Evolutionary conservation across 2,329 filamentous ascomycete species (phyloP).

Genomic region (Colletotrichum tofieldiae): DNA sequence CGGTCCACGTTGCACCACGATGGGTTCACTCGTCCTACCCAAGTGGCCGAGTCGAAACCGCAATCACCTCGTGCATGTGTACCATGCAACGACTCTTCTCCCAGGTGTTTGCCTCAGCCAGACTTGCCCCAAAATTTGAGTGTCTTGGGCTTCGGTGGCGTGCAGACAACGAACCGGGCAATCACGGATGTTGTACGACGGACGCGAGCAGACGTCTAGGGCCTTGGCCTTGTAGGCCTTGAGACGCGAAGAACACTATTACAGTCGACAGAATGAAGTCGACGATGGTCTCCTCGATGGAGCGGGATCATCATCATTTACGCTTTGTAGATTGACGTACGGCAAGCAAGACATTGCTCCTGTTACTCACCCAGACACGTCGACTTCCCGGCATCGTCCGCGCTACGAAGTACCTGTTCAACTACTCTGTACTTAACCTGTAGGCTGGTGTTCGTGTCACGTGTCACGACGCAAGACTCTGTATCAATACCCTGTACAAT

Average conservation of each 20-base stretch:
- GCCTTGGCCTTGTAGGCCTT: conserved; percentile 3
- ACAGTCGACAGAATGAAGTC: neutral
- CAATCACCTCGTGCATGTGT: conserved; percentile 28
- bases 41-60: neutral
- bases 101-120: neutral
- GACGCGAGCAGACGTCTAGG: conserved; percentile 1
- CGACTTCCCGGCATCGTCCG: neutral
- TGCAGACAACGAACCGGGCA: conserved; percentile 33
- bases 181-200: conserved; percentile 35
- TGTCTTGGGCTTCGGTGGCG: conserved; percentile 24
- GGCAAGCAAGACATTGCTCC: neutral
- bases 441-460: neutral
- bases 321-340: neutral
- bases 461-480: conserved; percentile 26
- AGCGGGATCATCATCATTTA: neutral
- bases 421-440: neutral
- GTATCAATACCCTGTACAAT: conserved; percentile 35
- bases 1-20: conserved; percentile 16
- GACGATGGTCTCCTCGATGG: neutral
- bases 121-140: neutral
- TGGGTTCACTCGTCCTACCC: conserved; percentile 22
- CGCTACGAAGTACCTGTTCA: neutral
- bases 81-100: conserved; percentile 1
- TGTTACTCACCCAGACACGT: neutral
- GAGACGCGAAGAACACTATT: neutral